Evolutionary conservation across 2,329 filamentous ascomycete species (phyloP), one percentile per base, ranked within the genome.

Genomic region (Ophiosphaerella korrae): DNA sequence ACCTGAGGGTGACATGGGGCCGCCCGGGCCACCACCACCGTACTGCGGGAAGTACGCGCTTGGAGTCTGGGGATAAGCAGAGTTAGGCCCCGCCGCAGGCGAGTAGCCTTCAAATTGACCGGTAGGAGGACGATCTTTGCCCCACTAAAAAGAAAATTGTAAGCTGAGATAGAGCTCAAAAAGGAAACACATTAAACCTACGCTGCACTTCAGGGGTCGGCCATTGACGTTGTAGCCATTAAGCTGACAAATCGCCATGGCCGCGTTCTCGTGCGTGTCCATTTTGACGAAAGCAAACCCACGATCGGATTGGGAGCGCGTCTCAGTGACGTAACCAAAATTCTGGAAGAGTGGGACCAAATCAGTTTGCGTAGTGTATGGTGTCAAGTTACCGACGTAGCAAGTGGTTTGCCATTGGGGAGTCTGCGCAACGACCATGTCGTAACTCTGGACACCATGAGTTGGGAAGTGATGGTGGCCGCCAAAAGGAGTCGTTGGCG

Each of bases 281-380:
- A 99, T 96, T 82, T 99, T 99, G 76, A 99, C 91, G 74, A 99
- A 99, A 7, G 94, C 92, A 73, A 99, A 99, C 12, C 94, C 94
- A 63, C 94, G 90, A 74, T 99, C 94, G 48, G 94, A 92, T 78
- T 99, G 94, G 83, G 99, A 96, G 53, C 94, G 90, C 43, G 93
- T 97, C 78, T 99, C 94, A 44, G 96, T 89, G 38, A 99, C 94
- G 68, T 91, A 97, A 49, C 94, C 94, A 72, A 97, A 99, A 80
- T 97, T 97, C 75, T 96, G 91, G 82, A 99, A 99, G 33, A 99
- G 82, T 5, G 94, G 94, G n/a, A 99, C 89, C 29, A 99, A 86
- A 66, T 99, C 94, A 68, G 92, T 92, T 72, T 96, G 92, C 3
- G 92, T 94, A 16, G 94, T 99, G 80, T 99, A 99, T 1, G 94